These are phyloP conservation scores for Solanum infundibuliforme DNA, from an alignment of 257 asterid species.

Conservation along the genomic window DNA sequence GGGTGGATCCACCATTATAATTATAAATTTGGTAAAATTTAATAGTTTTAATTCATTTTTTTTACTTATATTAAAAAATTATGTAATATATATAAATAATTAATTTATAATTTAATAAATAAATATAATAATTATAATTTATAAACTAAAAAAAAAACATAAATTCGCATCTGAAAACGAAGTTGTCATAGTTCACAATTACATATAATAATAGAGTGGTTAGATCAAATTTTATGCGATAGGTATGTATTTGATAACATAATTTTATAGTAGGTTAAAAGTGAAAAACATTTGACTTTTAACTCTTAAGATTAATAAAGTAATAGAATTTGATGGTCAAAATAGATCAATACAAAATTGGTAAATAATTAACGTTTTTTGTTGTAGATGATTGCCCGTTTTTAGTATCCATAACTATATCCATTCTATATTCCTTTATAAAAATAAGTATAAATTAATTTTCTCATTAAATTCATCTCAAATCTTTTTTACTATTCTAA, in stretches of 20 bases:
- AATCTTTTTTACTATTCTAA: neutral
- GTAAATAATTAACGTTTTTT: no score
- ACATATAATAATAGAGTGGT: neutral
- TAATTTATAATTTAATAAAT: neutral
- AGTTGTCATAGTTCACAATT: neutral
- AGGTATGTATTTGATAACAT: neutral
- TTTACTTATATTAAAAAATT: neutral
- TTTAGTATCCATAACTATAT: no score
- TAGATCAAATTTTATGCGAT: neutral
- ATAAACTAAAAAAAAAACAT: neutral
- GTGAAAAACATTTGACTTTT: neutral
- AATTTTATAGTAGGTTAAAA: neutral
- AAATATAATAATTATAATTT: neutral
- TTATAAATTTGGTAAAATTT: neutral
- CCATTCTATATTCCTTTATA: neutral
- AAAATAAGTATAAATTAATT: neutral
- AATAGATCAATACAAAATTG: neutral
- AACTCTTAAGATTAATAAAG: neutral
- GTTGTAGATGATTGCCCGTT: neutral
- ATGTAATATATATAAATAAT: neutral
- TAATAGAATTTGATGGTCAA: neutral
- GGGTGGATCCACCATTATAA: neutral
- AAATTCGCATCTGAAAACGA: no score
- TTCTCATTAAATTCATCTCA: rapidly evolving
- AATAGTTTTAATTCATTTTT: neutral